Base-by-base conservation (phyloP, 1,284 basidiomycete species). In the Pseudozyma pruni region DNA sequence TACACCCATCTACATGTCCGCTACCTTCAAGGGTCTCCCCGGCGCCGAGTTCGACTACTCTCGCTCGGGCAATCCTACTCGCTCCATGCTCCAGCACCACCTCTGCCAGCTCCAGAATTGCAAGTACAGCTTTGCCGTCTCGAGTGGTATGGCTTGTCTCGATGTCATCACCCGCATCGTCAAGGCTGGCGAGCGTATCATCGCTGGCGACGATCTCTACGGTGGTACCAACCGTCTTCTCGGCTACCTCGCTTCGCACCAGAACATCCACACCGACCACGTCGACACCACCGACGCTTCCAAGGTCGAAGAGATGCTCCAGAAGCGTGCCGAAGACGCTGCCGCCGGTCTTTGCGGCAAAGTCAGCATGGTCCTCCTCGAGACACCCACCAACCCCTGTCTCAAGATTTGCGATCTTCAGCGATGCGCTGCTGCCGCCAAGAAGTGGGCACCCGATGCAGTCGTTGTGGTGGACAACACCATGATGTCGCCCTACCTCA, bases 401-500 rank as follows among this genome's bases (percentile, higher is more conserved):
- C 88, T 98, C 72, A 97, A 98, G 85, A 92, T 99, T 66, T 92
- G 90, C 39, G 96, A 98, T 83, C 87, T 98, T 55, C 90, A 90
- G 52, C 61, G 72, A 5, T 81, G 77, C 43, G 71, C 71, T 23
- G 59, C 68, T 25, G 69, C 76, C 27, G 80, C 72, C 29, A 78
- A 79, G 40, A 63, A 69, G 50, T 75, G 72, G 55, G 73, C 72
- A 3, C 79, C 79, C n/a, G 76, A 81, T 32, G 80, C 80, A 4
- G 48, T 81, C 14, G 74, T 81, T 10, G 79, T 81, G 5, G 73
- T 78, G 22, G 96, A 99, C 84, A 99, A 99, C 84, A 98, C 96
- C 68, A 98, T 98, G 96, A 97, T 98, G 94, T 97, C 94, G 79
- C 96, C 96, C 10, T 98, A 98, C 84, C 87, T 98, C 17, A 94